A percentile compares a stretch with the other conserved stretches of the same genome.
Conservation (phyloP, 192 early-diverging fungal genomes). For the Coemansia sp. region DNA sequence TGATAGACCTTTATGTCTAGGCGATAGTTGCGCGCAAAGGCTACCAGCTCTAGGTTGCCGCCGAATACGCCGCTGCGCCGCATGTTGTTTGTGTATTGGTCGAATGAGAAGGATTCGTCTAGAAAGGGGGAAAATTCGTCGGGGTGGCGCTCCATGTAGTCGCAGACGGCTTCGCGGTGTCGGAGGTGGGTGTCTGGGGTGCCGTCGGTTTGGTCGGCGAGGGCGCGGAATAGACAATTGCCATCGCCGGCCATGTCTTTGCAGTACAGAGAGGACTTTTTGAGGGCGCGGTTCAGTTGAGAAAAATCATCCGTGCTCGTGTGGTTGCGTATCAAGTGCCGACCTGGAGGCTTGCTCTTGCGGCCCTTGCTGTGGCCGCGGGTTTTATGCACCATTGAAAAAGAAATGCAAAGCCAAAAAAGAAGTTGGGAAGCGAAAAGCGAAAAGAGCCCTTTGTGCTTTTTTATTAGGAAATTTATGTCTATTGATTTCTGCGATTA, state of each 20-base stretch:
- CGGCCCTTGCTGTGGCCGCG: neutral
- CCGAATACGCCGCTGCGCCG: conserved; percentile 61
- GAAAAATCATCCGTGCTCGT: conserved; percentile 32
- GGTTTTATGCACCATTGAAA: conserved; percentile 6
- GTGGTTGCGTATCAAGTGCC: conserved; percentile 2
- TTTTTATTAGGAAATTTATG: neutral
- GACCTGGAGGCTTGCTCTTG: neutral
- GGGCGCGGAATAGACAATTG: conserved; percentile 68
- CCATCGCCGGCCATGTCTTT: conserved; percentile 72
- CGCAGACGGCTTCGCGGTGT: conserved; percentile 60
- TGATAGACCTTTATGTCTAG: conserved; percentile 73
- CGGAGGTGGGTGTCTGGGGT: conserved; percentile 55
- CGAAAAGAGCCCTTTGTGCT: neutral
- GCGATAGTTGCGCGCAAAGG: conserved; percentile 60
- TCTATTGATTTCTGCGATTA: neutral
- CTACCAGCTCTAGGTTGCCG: conserved; percentile 73
- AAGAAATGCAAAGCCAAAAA: neutral
- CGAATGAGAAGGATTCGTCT: conserved; percentile 61
- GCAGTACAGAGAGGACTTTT: conserved; percentile 54
- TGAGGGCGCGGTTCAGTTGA: conserved; percentile 56
- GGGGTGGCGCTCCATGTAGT: conserved; percentile 58
- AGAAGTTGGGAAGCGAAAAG: neutral
- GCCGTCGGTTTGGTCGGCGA: conserved; percentile 70
- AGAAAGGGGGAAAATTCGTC: conserved; percentile 65
- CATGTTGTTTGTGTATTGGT: conserved; percentile 61